Evolutionary conservation across 2,329 filamentous ascomycete genomes (phyloP), one percentile per base, ranked within the genome.

Genomic region (Fusarium equiseti): DNA sequence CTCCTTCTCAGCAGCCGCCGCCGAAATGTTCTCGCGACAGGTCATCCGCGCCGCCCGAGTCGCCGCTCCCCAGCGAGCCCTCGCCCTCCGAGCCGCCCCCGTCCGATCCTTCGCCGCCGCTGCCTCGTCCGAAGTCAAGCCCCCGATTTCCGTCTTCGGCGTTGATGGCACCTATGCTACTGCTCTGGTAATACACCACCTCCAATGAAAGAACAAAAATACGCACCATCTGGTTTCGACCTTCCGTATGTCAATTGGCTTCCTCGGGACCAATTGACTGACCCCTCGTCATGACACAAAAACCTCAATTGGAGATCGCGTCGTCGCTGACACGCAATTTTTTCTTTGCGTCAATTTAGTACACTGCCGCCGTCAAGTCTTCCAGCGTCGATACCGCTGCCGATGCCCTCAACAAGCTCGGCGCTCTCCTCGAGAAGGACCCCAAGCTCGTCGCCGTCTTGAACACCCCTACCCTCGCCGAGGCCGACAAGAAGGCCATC

Each of bases 111-210:
- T 94, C 84, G 94, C 94, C 79, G 92, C 93, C 84, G 86, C 88
- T 78, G 81, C 89, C 76, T 82, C 87, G 78, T 85, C 89, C 81
- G 89, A 91, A 68, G 84, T 90, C 82, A 95, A 93, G 88, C 90
- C 95, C 78, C 96, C 96, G 76, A 87, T 98, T 81, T 89, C 95
- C 78, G 89, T 99, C 80, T 99, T 94, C 85, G 96, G 96, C 77
- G 86, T 99, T 80, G 96, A 98, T 84, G 96, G 96, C 84, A 98
- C 95, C 81, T 99, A 99, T 86, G 96, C 96, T 82, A 94, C 92
- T 86, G 96, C 96, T 86, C 89, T 99, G 91, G 96, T 99, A 95
- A 83, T 45, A 93, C 66, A 60, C 67, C 57, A 50, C 64, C 48
- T 54, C 57, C 44, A 42, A 44, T 51, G 32, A 59, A 22, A 45